Evolutionary conservation across 2,329 filamentous ascomycete species (phyloP).

Genomic region (Diaporthe destruens): DNA sequence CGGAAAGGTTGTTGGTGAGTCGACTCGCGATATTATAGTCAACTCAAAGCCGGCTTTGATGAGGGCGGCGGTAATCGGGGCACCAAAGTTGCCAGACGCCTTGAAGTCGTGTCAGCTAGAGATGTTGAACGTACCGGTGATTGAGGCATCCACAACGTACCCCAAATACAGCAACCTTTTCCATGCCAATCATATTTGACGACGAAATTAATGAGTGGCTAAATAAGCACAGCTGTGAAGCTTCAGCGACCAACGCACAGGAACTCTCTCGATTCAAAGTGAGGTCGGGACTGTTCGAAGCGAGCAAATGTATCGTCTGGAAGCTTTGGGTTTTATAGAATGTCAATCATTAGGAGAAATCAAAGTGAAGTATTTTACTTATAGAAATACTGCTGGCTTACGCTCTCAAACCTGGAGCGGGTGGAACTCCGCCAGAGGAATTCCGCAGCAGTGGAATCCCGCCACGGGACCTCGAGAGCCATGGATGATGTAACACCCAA

Average conservation of each 20-base stretch:
- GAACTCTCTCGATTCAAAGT: neutral
- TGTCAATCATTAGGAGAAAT: neutral
- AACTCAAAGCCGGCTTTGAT: constrained; percentile 50
- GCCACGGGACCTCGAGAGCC: neutral
- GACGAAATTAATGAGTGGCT: neutral
- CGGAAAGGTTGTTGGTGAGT: constrained; percentile 45
- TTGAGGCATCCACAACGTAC: constrained; percentile 42
- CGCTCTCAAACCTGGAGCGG: neutral
- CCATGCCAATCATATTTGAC: constrained; percentile 45
- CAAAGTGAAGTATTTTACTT: neutral
- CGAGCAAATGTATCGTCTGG: neutral
- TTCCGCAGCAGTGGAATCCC: constrained; percentile 22
- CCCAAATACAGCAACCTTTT: constrained; percentile 55
- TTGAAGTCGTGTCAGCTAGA: neutral
- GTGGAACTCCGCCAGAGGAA: constrained; percentile 38
- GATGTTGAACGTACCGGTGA: neutral
- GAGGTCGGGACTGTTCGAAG: no score
- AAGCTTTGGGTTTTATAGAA: neutral
- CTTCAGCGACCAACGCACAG: neutral
- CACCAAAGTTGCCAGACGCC: constrained; percentile 53
- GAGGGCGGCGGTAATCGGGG: constrained; percentile 41
- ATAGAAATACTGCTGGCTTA: neutral
- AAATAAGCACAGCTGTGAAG: neutral
- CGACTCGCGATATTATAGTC: constrained; percentile 51
- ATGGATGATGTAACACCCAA: neutral